Conservation (phyloP, 805 yeast species). For the Schizosaccharomyces octosporus region DNA sequence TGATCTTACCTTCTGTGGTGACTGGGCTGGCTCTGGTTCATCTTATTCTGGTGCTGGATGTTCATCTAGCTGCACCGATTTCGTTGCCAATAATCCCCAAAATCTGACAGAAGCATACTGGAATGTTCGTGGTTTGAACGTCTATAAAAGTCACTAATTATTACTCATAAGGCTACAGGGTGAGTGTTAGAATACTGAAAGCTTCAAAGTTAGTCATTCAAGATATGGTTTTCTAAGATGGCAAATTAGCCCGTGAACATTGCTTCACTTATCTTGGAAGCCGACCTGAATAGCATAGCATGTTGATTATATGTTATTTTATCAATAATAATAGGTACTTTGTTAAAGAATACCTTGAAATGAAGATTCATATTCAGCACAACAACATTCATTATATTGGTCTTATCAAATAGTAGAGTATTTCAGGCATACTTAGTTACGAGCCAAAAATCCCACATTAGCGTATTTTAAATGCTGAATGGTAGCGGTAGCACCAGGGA, state of each 20-base stretch:
- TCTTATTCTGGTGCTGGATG: neutral
- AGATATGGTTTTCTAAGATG: no score
- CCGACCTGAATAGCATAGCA: no score
- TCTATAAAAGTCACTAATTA: neutral
- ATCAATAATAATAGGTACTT: no score
- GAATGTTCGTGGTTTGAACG: neutral
- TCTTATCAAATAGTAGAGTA: neutral
- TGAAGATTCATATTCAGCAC: no score
- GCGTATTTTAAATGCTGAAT: neutral
- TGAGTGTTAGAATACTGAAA: no score
- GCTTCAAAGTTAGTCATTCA: no score
- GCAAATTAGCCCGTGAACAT: no score
- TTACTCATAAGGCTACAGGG: no score
- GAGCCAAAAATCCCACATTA: neutral
- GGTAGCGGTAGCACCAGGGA: neutral
- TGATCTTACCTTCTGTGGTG: slow-evolving; percentile 2
- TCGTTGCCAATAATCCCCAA: neutral
- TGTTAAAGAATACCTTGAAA: no score
- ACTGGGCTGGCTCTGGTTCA: neutral
- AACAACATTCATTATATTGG: no score
- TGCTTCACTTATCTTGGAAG: no score
- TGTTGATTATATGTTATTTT: no score
- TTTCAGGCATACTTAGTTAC: neutral
- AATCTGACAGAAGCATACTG: neutral
- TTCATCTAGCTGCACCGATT: neutral